A percentile compares a stretch with the other conserved stretches of the same genome.
Conservation (phyloP, 306 rosid species). For the Trifolium dubium region DNA sequence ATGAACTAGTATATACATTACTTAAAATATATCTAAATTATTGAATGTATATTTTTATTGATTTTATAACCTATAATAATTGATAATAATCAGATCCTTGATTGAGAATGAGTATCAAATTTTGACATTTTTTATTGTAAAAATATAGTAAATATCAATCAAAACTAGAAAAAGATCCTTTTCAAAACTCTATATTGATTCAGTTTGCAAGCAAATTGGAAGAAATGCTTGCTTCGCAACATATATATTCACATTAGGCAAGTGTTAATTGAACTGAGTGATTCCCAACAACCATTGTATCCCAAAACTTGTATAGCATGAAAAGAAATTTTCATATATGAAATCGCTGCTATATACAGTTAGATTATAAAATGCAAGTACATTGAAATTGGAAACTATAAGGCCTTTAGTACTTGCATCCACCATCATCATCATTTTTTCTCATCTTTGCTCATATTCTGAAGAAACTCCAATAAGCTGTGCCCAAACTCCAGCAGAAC, state of each 20-base stretch:
- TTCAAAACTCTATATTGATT: constrained; percentile 35
- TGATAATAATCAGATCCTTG: not conserved
- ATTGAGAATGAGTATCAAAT: not conserved
- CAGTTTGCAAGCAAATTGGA: constrained; percentile 32
- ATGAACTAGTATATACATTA: no score
- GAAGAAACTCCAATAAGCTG: constrained; percentile 42
- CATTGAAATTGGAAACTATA: constrained; percentile 44
- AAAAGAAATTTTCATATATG: constrained; percentile 38
- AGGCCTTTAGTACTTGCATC: constrained; percentile 45
- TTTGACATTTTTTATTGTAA: not conserved
- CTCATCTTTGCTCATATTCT: constrained; percentile 38
- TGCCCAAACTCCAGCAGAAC: constrained; percentile 37
- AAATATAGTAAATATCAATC: not conserved
- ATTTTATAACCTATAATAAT: no score
- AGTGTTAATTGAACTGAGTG: constrained; percentile 6
- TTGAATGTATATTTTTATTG: no score
- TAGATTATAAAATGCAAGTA: constrained; percentile 43
- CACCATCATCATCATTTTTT: constrained; percentile 42
- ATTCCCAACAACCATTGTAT: constrained; percentile 26
- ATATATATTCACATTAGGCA: constrained; percentile 34
- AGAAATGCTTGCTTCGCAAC: constrained; percentile 39
- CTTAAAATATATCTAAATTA: no score
- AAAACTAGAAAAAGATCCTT: not conserved
- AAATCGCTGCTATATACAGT: constrained; percentile 61
- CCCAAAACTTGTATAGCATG: constrained; percentile 40